phyloP scores from a whole-genome alignment of 306 rosid genomes.

The Rubus idaeus region DNA sequence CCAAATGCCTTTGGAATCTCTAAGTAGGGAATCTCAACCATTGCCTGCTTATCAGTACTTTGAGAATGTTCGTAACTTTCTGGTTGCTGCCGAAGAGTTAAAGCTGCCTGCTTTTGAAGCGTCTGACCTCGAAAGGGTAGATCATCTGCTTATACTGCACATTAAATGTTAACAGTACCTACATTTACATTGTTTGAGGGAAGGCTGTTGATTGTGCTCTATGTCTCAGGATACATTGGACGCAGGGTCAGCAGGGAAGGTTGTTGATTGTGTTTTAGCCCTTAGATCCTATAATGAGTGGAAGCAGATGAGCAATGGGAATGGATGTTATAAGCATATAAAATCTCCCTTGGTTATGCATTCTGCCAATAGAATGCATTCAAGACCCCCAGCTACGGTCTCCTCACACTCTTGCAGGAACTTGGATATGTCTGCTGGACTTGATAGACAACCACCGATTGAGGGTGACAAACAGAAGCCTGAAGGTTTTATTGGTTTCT shows the following conservation, averaged over 20 bases:
- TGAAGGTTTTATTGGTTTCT: conserved; percentile 56
- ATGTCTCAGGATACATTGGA: conserved; percentile 72
- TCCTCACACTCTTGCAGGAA: conserved; percentile 64
- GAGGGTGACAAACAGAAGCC: conserved; percentile 37
- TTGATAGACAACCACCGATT: conserved; percentile 40
- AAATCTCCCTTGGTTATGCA: conserved; percentile 68
- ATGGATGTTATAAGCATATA: conserved; percentile 43
- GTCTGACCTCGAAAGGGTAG: conserved; percentile 87
- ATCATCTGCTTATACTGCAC: not conserved
- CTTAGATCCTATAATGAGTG: conserved; percentile 69
- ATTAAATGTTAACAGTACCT: not conserved
- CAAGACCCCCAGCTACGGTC: conserved; percentile 46
- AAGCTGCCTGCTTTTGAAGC: conserved; percentile 90
- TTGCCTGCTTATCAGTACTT: conserved; percentile 94
- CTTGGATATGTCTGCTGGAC: conserved; percentile 62
- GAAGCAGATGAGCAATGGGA: conserved; percentile 51
- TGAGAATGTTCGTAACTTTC: conserved; percentile 87
- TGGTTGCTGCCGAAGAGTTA: conserved; percentile 65
- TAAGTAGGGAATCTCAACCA: conserved; percentile 69
- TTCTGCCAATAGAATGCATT: conserved; percentile 51
- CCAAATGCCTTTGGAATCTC: conserved; percentile 48
- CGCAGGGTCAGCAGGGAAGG: conserved; percentile 62
- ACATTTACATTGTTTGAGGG: not conserved
- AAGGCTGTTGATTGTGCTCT: not conserved
- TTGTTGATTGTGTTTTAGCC: conserved; percentile 81